Percentiles rank a stretch among this genome's conserved stretches.
Conservation (phyloP, 306 rosid species). For the Neltuma alba region DNA sequence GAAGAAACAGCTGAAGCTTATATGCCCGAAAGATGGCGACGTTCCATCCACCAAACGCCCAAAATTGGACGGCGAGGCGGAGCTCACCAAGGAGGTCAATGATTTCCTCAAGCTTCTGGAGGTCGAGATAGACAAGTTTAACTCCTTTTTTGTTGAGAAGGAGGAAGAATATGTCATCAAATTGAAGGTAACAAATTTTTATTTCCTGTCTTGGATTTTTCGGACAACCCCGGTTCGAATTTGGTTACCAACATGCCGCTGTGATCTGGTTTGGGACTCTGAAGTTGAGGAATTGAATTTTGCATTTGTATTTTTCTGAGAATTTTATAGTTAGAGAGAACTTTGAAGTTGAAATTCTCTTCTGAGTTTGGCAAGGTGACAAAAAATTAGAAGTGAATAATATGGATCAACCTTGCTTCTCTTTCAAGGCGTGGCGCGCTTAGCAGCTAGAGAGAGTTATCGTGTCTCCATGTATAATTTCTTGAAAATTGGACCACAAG, state of each 20-base stretch:
- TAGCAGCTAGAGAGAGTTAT: background rate
- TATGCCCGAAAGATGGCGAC: constrained; percentile 50
- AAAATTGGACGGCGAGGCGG: constrained; percentile 34
- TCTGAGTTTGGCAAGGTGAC: background rate
- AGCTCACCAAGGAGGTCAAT: constrained; percentile 48
- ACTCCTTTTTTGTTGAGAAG: constrained; percentile 61
- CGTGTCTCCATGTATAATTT: background rate
- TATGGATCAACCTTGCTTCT: background rate
- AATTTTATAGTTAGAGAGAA: background rate
- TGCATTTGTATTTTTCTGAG: background rate
- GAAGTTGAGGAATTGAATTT: background rate
- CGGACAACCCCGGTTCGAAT: background rate
- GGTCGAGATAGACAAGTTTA: constrained; percentile 75
- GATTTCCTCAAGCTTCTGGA: constrained; percentile 66
- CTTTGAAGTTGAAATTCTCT: background rate
- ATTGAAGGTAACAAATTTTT: constrained; percentile 55
- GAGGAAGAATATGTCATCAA: constrained; percentile 75
- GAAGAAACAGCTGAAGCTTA: constrained; percentile 75
- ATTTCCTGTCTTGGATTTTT: background rate
- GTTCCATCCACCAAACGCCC: constrained; percentile 45
- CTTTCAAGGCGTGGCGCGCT: background rate
- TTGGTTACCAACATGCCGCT: background rate
- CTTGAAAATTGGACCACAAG: background rate
- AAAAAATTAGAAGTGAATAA: background rate
- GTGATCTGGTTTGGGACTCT: background rate